Conservation (phyloP, 768 basidiomycete genomes). For the Mycena maculata region DNA sequence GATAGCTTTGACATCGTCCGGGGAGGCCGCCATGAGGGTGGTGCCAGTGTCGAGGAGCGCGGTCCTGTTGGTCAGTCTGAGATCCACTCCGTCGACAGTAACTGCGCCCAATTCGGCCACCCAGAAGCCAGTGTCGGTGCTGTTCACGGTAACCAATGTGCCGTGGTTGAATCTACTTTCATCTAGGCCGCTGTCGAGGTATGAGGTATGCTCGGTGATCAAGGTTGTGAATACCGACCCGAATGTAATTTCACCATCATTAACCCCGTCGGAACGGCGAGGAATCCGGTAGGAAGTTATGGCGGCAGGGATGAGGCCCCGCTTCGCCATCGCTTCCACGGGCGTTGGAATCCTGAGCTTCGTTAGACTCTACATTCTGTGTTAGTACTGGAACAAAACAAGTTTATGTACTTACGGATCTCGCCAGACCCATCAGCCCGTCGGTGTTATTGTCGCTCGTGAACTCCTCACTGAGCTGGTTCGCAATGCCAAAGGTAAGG, state of each 20-base stretch:
- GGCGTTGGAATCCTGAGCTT: conserved; percentile 64
- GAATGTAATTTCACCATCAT: conserved; percentile 78
- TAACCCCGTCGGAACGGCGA: conserved; percentile 63
- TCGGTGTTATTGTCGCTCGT: conserved; percentile 55
- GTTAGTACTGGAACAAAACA: not conserved
- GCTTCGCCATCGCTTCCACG: conserved; percentile 63
- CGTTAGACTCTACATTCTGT: conserved; percentile 55
- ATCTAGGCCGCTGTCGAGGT: conserved; percentile 63
- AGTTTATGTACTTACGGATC: conserved; percentile 29
- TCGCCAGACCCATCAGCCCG: conserved; percentile 64
- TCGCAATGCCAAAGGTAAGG: conserved; percentile 72
- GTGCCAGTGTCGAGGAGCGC: not conserved
- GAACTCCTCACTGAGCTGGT: conserved; percentile 27
- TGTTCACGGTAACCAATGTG: conserved; percentile 73
- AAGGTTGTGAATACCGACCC: conserved; percentile 53
- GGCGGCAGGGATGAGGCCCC: conserved; percentile 60
- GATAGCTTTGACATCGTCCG: not conserved
- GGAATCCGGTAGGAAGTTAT: conserved; percentile 77
- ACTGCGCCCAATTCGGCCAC: not conserved
- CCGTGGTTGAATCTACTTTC: conserved; percentile 68
- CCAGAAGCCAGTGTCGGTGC: conserved; percentile 81
- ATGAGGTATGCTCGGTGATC: not conserved
- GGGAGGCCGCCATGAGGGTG: not conserved
- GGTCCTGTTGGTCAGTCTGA: not conserved
- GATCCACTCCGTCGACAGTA: not conserved